These are phyloP conservation scores for Salicornia ramosissima DNA, from an alignment of 148 eudicot species.

Conservation along the genomic window DNA sequence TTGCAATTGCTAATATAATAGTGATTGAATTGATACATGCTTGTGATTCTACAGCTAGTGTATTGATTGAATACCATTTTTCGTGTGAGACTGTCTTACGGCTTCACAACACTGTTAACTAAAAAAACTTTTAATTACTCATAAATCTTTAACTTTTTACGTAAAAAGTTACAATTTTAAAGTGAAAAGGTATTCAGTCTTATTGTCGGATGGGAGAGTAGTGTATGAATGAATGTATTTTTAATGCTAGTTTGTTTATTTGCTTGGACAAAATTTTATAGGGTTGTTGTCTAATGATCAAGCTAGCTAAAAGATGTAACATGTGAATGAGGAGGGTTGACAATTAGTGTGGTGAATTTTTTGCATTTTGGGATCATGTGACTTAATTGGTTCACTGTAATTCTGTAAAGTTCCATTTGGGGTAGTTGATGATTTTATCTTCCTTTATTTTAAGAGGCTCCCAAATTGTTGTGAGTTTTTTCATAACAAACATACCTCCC, in stretches of 20 bases:
- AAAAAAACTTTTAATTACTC: too few relatives aligned
- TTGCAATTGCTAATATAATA: constrained; percentile 57
- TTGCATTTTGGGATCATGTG: neutral
- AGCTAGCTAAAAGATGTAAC: constrained; percentile 10
- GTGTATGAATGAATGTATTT: too few relatives aligned
- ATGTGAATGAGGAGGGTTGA: constrained; percentile 14
- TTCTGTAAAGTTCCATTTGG: neutral
- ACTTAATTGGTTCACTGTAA: neutral
- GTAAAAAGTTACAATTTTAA: too few relatives aligned
- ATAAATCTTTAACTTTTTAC: too few relatives aligned
- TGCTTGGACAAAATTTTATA: neutral
- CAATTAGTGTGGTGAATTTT: neutral
- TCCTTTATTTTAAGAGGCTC: neutral
- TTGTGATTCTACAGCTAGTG: constrained; percentile 3
- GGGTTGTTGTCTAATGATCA: neutral
- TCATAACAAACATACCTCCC: too few relatives aligned
- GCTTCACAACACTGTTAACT: too few relatives aligned
- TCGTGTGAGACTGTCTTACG: too few relatives aligned
- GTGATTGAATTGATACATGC: too few relatives aligned
- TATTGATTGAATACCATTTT: too few relatives aligned
- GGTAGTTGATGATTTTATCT: neutral
- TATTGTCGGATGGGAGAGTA: too few relatives aligned
- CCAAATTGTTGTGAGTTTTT: neutral
- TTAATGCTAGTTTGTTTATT: neutral
- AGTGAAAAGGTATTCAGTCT: too few relatives aligned